Conservation (phyloP, 1,139 yeast species). For the Geotrichum phurueaensis region DNA sequence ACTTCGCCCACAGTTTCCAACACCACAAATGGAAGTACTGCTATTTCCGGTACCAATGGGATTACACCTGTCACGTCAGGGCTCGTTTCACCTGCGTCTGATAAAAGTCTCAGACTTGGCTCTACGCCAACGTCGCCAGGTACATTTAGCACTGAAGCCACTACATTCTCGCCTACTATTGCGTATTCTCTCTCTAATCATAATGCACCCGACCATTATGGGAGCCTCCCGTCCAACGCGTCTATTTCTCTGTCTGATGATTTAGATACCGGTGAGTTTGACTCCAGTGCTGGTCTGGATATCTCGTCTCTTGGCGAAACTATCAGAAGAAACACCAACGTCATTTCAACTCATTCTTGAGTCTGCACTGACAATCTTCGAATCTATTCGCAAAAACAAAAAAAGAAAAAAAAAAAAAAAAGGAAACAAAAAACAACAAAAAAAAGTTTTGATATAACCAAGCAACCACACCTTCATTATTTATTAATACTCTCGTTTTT, state of each 20-base stretch:
- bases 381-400: neutral
- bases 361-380: neutral
- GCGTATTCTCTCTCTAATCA: neutral
- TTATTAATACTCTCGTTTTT: neutral
- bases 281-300: slow-evolving; percentile 27
- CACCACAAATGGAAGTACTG: neutral
- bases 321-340: slow-evolving; percentile 38
- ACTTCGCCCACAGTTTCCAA: neutral
- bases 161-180: neutral
- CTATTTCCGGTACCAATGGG: neutral
- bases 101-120: neutral
- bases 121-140: neutral
- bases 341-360: slow-evolving; percentile 26
- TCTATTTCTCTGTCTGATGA: slow-evolving; percentile 3
- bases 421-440: neutral
- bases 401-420: neutral
- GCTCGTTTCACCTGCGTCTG: neutral
- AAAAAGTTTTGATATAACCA: neutral
- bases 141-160: neutral
- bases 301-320: slow-evolving; percentile 40
- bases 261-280: slow-evolving; percentile 19
- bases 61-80: neutral
- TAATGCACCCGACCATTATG: neutral
- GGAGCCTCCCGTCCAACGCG: neutral
- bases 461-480: neutral